Base-by-base conservation (phyloP, 164 flowering plant species). In the Macadamia integrifolia region DNA sequence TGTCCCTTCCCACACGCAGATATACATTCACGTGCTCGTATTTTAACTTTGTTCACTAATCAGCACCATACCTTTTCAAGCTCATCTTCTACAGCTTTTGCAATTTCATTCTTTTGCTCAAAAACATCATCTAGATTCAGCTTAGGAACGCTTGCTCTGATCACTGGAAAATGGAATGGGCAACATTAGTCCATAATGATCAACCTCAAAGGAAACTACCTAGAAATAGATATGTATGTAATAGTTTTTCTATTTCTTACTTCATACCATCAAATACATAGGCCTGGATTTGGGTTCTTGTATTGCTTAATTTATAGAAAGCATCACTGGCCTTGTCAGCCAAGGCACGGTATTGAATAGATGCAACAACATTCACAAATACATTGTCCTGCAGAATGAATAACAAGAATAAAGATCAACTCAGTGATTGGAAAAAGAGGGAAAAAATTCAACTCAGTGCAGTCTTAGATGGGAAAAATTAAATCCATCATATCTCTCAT, bases 61-160 rank as follows among this genome's bases (percentile, higher is more conserved):
- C 50, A 17, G 46, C n/a, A 62, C 18, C 12, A 56, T 72, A 83
- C 90, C 91, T 87, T 90, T 58, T 85, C 89, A 60, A 88, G 91
- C 78, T 90, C 91, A 0, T 78, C 79, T 73, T 88, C 96, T 28
- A 90, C 91, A 72, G 89, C 87, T 76, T 79, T 88, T 15, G 91
- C 96, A 75, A 87, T 83, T 0, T 90, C 90, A 78, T 85, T 82
- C 77, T 88, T 90, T 56, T 90, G 96, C 82, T 84, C 90, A 75
- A 90, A 90, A 52, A 69, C 77, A 75, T 83, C 83, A 75, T 90
- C 96, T 66, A 90, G 77, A 60, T 72, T 65, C 18, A 88, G 84
- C 77, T 85, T 90, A 43, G 96, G 93, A 17, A 90, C 87, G 68
- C 78, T 83, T 15, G 90, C 93, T 66, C 96, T 79, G 67, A 88